Evolutionary conservation across 2,329 filamentous ascomycete genomes (phyloP).

Genomic region (Fonsecaea nubica): DNA sequence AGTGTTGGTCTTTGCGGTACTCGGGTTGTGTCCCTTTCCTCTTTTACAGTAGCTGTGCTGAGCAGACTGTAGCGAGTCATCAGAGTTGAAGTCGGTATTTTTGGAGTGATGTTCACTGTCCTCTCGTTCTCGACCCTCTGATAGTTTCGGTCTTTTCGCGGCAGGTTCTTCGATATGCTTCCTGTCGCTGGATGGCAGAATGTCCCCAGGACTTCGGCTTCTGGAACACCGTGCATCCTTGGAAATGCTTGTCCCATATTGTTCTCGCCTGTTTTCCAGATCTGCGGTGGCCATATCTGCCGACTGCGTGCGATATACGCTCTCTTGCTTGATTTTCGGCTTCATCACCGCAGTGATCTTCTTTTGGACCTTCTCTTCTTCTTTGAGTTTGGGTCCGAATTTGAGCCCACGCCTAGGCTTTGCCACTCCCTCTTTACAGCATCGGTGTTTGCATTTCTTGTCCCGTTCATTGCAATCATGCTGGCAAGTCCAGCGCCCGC

Average conservation of each 20-base stretch:
- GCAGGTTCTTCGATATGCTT: constrained; percentile 18
- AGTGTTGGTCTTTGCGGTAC: not conserved
- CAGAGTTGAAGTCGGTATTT: constrained; percentile 3
- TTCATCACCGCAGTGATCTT: constrained; percentile 25
- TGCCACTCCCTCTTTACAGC: constrained; percentile 73
- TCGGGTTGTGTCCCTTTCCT: not conserved
- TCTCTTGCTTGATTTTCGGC: constrained; percentile 1
- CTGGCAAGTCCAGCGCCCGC: constrained; percentile 77
- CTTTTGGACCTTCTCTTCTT: constrained; percentile 25
- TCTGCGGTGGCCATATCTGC: not conserved
- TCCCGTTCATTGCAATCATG: constrained; percentile 70
- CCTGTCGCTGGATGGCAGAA: not conserved
- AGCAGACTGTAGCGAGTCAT: not conserved
- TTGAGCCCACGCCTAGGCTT: constrained; percentile 61
- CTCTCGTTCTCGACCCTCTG: not conserved
- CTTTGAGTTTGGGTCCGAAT: constrained; percentile 29
- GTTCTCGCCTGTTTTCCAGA: not conserved
- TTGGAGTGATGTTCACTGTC: not conserved
- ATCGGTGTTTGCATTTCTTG: constrained; percentile 71
- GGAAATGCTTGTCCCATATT: not conserved
- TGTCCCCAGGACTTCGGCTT: not conserved
- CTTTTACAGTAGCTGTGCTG: not conserved
- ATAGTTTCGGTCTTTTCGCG: constrained; percentile 19
- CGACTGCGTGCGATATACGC: constrained; percentile 2
- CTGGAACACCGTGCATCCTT: not conserved